Evolutionary conservation across 495 filamentous ascomycete genomes (phyloP), one percentile per base, ranked within the genome.

Genomic region (Durotheca rogersii): DNA sequence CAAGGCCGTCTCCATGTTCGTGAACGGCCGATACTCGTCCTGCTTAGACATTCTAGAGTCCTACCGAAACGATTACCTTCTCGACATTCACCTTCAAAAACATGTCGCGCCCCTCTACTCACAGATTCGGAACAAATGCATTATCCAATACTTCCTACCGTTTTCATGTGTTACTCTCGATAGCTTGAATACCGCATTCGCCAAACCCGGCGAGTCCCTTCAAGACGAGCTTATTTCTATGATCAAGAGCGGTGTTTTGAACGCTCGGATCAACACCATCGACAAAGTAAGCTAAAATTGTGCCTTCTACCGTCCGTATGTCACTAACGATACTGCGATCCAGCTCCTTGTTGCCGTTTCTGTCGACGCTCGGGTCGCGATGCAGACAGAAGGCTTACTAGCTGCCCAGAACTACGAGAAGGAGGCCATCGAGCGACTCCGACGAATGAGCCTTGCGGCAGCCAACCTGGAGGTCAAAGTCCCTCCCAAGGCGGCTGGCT

Each of bases 61-160:
- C 19, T 90, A 93, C 68, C 82, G 80, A 39, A 68, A 81, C 6
- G 94, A 98, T 67, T 97, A 92, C 61, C 74, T 92, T 12, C 84
- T 96, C 7, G 94, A 98, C 60, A 72, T 96, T 25, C 84, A 96
- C 65, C 79, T 98, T 3, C 85, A 90, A 35, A 81, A 76, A 40
- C 87, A 93, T 41, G 72, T 95, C 14, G 56, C 72, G n/a, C 71
- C 72, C 3, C 71, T 98, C 18, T 90, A 87, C 69, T 70, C 75
- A 15, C 68, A 73, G 35, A 86, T 98, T 59, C 81, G 94, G 51
- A 86, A 80, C 58, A 96, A 96, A 67, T 86, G 90, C 45, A 96
- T 98, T 51, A 79, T 92, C 40, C 89, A 96, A 64, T 97, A 95
- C 66, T 81, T 90, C 38, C 74, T 88, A 17, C 88, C 89, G 1